These are phyloP conservation scores for Sporodiniella umbellata DNA, from an alignment of 371 early-diverging fungal species.

Conservation along the genomic window DNA sequence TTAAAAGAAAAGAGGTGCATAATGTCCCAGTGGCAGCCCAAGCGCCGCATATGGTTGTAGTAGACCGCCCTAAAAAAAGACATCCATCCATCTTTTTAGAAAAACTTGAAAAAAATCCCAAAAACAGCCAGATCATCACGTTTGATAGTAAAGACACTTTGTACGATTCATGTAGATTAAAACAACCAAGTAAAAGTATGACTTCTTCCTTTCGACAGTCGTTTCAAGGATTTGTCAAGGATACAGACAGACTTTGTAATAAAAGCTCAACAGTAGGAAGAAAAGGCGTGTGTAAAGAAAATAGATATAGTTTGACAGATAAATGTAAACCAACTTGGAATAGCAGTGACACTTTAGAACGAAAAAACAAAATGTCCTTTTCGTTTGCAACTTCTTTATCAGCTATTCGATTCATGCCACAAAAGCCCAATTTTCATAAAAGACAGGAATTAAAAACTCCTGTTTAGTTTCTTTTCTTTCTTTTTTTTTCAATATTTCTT, in stretches of 20 bases:
- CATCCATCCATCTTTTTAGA: slow-evolving; percentile 15
- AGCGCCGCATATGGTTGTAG: too few species aligned
- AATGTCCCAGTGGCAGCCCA: not conserved
- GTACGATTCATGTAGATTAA: not conserved
- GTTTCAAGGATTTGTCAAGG: too few species aligned
- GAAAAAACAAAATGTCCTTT: slow-evolving; percentile 16
- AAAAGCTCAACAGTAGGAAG: not conserved
- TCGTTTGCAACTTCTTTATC: slow-evolving; percentile 16
- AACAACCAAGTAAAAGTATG: not conserved
- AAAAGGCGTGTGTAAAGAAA: not conserved
- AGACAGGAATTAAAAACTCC: slow-evolving; percentile 11
- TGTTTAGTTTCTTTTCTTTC: not conserved
- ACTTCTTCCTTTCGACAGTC: too few species aligned
- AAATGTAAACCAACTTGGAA: not conserved
- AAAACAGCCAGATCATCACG: not conserved
- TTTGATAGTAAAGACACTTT: not conserved
- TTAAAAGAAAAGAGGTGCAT: not conserved
- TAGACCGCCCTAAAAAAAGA: too few species aligned
- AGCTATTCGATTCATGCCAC: slow-evolving; percentile 11
- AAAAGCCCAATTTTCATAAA: slow-evolving; percentile 21
- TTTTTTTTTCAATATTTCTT: not conserved
- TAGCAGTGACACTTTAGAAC: not conserved
- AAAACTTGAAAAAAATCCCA: slow-evolving; percentile 1
- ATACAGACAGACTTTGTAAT: too few species aligned
- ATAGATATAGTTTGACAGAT: not conserved